phyloP scores from a whole-genome alignment of 2,329 filamentous ascomycete genomes.

The Drechmeria coniospora region DNA sequence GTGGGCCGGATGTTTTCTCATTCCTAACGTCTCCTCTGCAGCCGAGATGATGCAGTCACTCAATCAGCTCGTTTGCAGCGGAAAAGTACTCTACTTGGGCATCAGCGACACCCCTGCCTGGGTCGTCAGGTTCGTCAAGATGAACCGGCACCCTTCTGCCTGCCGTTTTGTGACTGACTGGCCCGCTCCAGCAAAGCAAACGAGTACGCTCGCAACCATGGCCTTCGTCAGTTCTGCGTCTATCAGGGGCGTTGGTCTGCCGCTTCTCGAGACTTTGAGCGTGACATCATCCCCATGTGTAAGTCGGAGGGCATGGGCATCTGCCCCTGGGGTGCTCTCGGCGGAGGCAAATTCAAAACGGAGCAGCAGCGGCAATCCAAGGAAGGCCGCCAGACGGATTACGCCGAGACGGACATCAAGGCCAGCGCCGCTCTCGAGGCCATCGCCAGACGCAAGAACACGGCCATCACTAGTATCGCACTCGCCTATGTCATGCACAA shows the following conservation, averaged over 20 bases:
- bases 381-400: slow-evolving; percentile 22
- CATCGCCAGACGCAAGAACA: slow-evolving; percentile 29
- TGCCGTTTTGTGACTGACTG: neutral
- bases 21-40: too few relatives aligned
- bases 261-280: slow-evolving; percentile 22
- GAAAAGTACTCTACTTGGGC: slow-evolving; percentile 52
- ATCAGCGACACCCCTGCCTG: slow-evolving; percentile 56
- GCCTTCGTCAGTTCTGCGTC: slow-evolving; percentile 51
- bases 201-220: slow-evolving; percentile 53
- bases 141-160: too few relatives aligned
- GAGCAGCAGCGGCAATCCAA: slow-evolving; percentile 17
- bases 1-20: too few relatives aligned
- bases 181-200: slow-evolving; percentile 37
- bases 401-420: slow-evolving; percentile 36
- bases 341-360: slow-evolving; percentile 30
- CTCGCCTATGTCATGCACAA: slow-evolving; percentile 63
- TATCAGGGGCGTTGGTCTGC: slow-evolving; percentile 28
- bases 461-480: slow-evolving; percentile 34
- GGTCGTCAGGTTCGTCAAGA: slow-evolving; percentile 33
- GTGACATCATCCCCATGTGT: slow-evolving; percentile 29
- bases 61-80: slow-evolving; percentile 40
- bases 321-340: slow-evolving; percentile 42
- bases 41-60: slow-evolving; percentile 55
- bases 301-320: slow-evolving; percentile 32
- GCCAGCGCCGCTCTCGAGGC: slow-evolving; percentile 30